Percentiles rank a stretch among this genome's conserved stretches.
Conservation (phyloP, 306 rosid genomes). For the Trichosanthes truncata region DNA sequence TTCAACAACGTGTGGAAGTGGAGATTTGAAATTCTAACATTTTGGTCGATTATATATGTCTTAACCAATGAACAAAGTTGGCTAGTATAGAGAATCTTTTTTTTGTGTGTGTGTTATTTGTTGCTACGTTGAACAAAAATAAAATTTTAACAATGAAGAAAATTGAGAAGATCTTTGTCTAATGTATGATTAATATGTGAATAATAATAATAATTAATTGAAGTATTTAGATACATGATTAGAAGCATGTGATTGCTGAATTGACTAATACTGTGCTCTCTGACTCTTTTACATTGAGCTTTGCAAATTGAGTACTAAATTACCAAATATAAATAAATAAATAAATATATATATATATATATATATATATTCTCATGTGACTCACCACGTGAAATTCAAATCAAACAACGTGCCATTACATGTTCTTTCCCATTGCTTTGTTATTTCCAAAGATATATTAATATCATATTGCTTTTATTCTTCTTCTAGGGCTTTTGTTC, state of each 20-base stretch:
- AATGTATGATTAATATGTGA: neutral
- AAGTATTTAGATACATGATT: neutral
- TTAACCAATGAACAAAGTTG: too few relatives aligned
- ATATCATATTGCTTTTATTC: neutral
- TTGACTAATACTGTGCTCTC: neutral
- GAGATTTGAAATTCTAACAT: too few relatives aligned
- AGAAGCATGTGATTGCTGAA: slow-evolving; percentile 7
- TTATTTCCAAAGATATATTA: slow-evolving; percentile 3
- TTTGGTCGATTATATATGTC: too few relatives aligned
- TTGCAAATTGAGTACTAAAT: neutral
- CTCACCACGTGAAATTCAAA: slow-evolving; percentile 7
- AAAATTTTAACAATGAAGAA: neutral
- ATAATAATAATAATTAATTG: neutral
- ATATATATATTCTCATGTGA: slow-evolving; percentile 1
- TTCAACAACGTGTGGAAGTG: too few relatives aligned
- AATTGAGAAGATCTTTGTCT: neutral
- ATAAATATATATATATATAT: neutral
- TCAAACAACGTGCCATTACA: slow-evolving; percentile 4
- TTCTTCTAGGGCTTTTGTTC: neutral
- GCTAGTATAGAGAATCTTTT: neutral
- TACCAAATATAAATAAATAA: neutral
- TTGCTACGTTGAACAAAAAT: neutral
- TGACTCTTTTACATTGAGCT: neutral
- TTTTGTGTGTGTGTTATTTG: too few relatives aligned
- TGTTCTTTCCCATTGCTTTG: slow-evolving; percentile 10